Percentiles rank a stretch among this genome's conserved stretches.
phyloP scores from a whole-genome alignment of 202 grass and related monocot species.

The Cymbopogon flexuosus region DNA sequence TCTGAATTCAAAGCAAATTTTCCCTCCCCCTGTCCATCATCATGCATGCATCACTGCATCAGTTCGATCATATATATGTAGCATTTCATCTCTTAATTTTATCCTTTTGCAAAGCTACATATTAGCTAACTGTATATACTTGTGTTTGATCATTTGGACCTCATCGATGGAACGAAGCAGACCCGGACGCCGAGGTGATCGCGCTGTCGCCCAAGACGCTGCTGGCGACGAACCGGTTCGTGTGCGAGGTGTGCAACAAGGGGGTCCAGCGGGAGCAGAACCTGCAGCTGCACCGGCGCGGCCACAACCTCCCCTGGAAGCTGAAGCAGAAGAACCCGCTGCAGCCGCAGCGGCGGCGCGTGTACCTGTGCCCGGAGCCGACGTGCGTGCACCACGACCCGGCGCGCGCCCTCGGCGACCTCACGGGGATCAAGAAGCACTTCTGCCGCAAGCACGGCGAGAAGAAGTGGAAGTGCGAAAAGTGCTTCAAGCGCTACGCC shows the following conservation, averaged over 20 bases:
- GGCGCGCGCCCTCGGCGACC: conserved; percentile 80
- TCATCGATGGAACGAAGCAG: not conserved
- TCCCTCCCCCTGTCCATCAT: not conserved
- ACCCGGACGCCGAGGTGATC: conserved; percentile 94
- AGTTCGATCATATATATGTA: not conserved
- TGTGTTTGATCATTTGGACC: not conserved
- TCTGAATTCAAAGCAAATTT: not conserved
- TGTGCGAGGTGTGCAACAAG: conserved; percentile 98
- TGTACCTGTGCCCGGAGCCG: conserved; percentile 93
- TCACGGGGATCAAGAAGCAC: conserved; percentile 98
- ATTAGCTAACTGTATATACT: not conserved
- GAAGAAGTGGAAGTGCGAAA: conserved; percentile 99
- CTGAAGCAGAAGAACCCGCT: conserved; percentile 81
- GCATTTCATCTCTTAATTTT: not conserved
- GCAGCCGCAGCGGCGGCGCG: conserved; percentile 57
- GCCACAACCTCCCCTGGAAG: conserved; percentile 98
- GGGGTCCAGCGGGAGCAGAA: conserved; percentile 98
- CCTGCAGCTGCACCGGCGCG: conserved; percentile 90
- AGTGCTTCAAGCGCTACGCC: conserved; percentile 96
- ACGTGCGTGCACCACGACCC: conserved; percentile 96
- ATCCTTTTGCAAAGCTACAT: not conserved
- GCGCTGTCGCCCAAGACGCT: conserved; percentile 87
- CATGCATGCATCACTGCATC: not conserved
- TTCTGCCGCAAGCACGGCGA: conserved; percentile 98
- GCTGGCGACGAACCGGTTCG: conserved; percentile 88